Base-by-base conservation (phyloP, 2,329 filamentous ascomycete species). In the Metarhizium sp. region DNA sequence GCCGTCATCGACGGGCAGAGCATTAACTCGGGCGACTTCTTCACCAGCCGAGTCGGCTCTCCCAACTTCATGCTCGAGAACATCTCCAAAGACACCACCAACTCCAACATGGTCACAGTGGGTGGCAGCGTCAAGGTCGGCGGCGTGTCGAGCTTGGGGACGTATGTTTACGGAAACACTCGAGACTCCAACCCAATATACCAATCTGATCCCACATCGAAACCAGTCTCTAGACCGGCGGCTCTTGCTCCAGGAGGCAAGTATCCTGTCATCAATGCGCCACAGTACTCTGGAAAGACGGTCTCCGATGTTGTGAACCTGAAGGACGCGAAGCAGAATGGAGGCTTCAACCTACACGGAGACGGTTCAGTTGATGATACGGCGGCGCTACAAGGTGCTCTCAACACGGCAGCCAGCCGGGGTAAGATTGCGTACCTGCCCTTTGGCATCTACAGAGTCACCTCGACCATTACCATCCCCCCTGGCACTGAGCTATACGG, bases 401-500 rank as follows among this genome's bases (percentile, higher is more conserved):
- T 76, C 16, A 58, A 62, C 20, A 62, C 61, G n/a, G 73, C 72
- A 11, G 73, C 71, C 0, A 50, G 66, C 66, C 53, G 55, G 18
- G 53, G 57, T 45, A 65, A 63, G 58, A 62, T 65, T 58, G 64
- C 59, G 13, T 66, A 66, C 58, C 64, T 67, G 43, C 64, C 65
- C 3, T 66, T 61, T 56, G 65, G 64, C 47, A 59, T 59, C 42
- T 67, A 66, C 40, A 56, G 59, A 2, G 63, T 67, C 30, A 61
- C 64, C 40, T 62, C 59, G 8, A 66, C 64, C 2, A 55, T 66
- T 1, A 52, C 59, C 34, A 56, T 67, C 7, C 65, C 65, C 2
- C 56, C 60, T 2, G 76, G 76, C 13, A 77, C 78, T 4, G 71
- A 72, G 2, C 73, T 85, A 25, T 71, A 80, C 10, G 82, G 82